phyloP scores from a whole-genome alignment of 306 rosid genomes.

The Benincasa hispida region DNA sequence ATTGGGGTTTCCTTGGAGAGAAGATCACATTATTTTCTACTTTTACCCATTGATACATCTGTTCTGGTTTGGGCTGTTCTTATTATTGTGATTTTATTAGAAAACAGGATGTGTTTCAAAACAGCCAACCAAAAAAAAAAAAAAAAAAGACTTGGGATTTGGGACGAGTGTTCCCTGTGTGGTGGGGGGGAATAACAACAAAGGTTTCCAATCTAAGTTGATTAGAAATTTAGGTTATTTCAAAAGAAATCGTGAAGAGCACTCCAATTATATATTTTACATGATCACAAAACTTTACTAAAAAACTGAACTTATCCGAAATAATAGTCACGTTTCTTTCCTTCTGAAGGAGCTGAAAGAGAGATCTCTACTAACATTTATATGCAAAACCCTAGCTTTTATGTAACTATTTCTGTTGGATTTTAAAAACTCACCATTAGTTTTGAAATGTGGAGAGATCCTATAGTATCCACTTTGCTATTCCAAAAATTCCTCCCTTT shows the following conservation, averaged over 20 bases:
- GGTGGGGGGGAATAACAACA: background rate
- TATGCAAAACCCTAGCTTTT: background rate
- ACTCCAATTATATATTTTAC: background rate
- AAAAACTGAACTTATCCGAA: background rate
- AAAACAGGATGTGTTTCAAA: background rate
- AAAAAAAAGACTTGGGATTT: background rate
- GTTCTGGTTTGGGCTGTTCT: background rate
- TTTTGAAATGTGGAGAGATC: no score
- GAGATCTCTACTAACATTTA: background rate
- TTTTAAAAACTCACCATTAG: background rate
- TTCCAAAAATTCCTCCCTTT: background rate
- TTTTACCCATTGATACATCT: background rate
- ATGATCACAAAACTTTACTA: no score
- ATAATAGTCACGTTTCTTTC: background rate
- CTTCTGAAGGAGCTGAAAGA: background rate
- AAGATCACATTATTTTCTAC: background rate
- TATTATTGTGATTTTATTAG: background rate
- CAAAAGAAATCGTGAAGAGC: background rate
- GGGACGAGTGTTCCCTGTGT: background rate
- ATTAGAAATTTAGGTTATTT: background rate
- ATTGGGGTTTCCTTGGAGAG: background rate
- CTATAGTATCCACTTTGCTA: no score
- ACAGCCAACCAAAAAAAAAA: background rate
- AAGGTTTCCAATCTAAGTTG: background rate
- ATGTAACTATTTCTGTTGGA: background rate